Percentiles rank a stretch among this genome's conserved stretches.
phyloP scores from a whole-genome alignment of 768 basidiomycete species.

The Rhodotorula taiwanensis region DNA sequence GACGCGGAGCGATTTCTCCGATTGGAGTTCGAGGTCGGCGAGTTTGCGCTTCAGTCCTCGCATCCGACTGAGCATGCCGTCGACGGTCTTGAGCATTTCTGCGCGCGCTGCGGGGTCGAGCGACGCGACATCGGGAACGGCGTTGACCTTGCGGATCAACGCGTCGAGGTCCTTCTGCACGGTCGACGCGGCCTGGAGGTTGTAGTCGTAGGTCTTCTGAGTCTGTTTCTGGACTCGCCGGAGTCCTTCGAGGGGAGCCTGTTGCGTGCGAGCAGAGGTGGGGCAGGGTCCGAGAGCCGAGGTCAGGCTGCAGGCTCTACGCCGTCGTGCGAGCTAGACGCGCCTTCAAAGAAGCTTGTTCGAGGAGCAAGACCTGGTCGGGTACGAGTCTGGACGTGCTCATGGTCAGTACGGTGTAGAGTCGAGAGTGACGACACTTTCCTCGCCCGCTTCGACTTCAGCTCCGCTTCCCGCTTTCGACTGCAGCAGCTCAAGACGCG shows the following conservation, averaged over 20 bases:
- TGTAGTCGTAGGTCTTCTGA: conserved; percentile 74
- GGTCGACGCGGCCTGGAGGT: conserved; percentile 58
- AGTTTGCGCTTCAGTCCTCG: conserved; percentile 79
- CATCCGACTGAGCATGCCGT: conserved; percentile 67
- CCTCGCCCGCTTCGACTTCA: background rate
- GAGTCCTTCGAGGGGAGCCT: conserved; percentile 88
- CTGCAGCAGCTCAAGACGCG: background rate
- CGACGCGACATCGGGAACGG: background rate
- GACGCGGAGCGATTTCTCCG: conserved; percentile 10
- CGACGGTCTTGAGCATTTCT: conserved; percentile 58
- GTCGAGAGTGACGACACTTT: background rate
- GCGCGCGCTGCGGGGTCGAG: conserved; percentile 43
- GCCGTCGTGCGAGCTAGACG: background rate
- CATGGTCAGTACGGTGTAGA: background rate
- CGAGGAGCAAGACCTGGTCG: conserved; percentile 2
- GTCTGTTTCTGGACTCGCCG: conserved; percentile 77
- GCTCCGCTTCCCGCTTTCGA: background rate
- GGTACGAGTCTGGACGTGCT: background rate
- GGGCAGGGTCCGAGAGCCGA: background rate
- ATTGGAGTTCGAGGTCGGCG: conserved; percentile 47
- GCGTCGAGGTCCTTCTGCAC: conserved; percentile 56
- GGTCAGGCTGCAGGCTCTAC: background rate
- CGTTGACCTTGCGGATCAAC: conserved; percentile 12
- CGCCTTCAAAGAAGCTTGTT: background rate
- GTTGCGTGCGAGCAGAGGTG: background rate